A percentile compares a stretch with the other conserved stretches of the same genome.
Evolutionary conservation across 805 yeast genomes (phyloP).

Genomic region (Allodekkera sacchari): DNA sequence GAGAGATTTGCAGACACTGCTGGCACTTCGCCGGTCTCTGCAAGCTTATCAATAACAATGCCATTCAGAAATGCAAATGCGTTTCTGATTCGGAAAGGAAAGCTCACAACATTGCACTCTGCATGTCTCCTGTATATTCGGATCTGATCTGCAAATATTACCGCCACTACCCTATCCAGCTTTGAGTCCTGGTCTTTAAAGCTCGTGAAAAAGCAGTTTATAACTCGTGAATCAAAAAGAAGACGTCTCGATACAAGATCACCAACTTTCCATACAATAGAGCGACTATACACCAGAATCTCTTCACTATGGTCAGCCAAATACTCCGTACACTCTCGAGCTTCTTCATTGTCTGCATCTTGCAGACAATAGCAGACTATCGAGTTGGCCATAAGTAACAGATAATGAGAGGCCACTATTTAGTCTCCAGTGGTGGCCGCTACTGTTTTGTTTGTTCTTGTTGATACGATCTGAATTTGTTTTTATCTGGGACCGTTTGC

Average conservation of each 20-base stretch:
- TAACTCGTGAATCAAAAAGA: conserved; percentile 40
- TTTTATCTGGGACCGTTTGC: too few species aligned
- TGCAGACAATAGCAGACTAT: too few species aligned
- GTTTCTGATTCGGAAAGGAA: conserved; percentile 57
- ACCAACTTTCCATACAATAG: conserved; percentile 43
- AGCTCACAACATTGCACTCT: conserved; percentile 46
- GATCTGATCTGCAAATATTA: conserved; percentile 53
- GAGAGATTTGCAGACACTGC: conserved; percentile 9
- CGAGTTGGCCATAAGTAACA: too few species aligned
- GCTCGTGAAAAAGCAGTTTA: conserved; percentile 53
- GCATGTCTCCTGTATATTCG: conserved; percentile 58
- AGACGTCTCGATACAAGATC: conserved; percentile 41
- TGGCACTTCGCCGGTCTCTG: conserved; percentile 7
- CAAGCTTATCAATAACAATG: conserved; percentile 31
- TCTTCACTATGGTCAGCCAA: conserved; percentile 15
- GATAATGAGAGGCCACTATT: too few species aligned
- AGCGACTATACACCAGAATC: conserved; percentile 21
- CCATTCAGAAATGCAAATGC: conserved; percentile 68
- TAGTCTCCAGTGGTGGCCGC: too few species aligned
- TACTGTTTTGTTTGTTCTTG: too few species aligned
- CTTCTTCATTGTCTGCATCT: too few species aligned
- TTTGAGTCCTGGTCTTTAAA: conserved; percentile 27
- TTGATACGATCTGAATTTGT: too few species aligned
- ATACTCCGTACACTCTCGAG: too few species aligned
- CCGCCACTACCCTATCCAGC: conserved; percentile 31